These are phyloP conservation scores for Aspergillus proliferans DNA, from an alignment of 2,329 filamentous ascomycete species.

Conservation along the genomic window DNA sequence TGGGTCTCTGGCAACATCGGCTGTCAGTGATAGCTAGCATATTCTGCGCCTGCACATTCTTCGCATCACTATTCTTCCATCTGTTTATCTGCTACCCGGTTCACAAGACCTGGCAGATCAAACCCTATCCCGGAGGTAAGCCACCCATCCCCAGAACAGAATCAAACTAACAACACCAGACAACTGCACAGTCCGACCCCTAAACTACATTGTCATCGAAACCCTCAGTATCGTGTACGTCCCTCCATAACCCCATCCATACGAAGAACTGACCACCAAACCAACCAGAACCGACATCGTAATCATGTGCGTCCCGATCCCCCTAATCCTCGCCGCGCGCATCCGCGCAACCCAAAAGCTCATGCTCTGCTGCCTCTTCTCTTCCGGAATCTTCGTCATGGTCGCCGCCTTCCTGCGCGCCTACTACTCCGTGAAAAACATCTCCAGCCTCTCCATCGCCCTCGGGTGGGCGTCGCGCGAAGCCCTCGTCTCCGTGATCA, in stretches of 20 bases:
- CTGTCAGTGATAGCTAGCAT: conserved; percentile 4
- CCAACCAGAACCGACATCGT: conserved; percentile 12
- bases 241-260: too few species aligned
- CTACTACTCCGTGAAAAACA: conserved; percentile 16
- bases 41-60: conserved; percentile 5
- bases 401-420: conserved; percentile 13
- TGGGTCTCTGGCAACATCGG: conserved; percentile 13
- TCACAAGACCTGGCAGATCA: conserved; percentile 13
- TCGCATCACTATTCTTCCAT: conserved; percentile 9
- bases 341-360: conserved; percentile 14
- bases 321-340: conserved; percentile 11
- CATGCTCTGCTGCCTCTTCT: conserved; percentile 12
- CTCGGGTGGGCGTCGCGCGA: conserved; percentile 16
- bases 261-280: not conserved
- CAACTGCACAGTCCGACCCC: conserved; percentile 11
- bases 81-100: conserved; percentile 10
- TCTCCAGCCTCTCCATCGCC: conserved; percentile 8
- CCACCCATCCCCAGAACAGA: not conserved
- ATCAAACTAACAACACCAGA: conserved; percentile 4
- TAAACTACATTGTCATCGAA: conserved; percentile 13
- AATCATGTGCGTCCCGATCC: conserved; percentile 14
- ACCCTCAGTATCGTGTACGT: conserved; percentile 12
- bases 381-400: conserved; percentile 15
- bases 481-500: conserved; percentile 10
- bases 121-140: conserved; percentile 13